Evolutionary conservation across 345 rosid genomes (phyloP).

Genomic region (Alliaria petiolata): DNA sequence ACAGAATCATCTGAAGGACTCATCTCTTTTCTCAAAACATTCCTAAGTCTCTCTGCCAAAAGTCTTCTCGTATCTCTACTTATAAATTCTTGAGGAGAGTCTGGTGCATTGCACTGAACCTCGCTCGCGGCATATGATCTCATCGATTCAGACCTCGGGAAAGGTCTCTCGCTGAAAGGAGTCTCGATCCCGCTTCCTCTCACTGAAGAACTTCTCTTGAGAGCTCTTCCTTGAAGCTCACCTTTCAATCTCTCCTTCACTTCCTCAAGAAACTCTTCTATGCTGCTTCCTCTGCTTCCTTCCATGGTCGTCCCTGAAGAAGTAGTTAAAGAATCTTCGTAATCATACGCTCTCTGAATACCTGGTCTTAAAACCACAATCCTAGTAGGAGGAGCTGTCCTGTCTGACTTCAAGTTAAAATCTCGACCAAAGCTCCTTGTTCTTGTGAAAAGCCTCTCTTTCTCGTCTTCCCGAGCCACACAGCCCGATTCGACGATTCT

Average conservation of each 20-base stretch:
- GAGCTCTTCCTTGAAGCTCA: slow-evolving; percentile 69
- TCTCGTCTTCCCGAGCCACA: background rate
- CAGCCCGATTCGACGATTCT: slow-evolving; percentile 15
- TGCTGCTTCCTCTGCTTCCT: slow-evolving; percentile 56
- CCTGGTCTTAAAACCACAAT: slow-evolving; percentile 87
- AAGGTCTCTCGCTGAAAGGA: slow-evolving; percentile 62
- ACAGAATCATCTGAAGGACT: slow-evolving; percentile 23
- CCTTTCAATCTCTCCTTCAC: slow-evolving; percentile 71
- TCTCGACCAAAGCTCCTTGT: slow-evolving; percentile 39
- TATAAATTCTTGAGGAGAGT: slow-evolving; percentile 61
- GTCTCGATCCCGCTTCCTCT: slow-evolving; percentile 81
- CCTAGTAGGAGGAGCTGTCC: slow-evolving; percentile 47
- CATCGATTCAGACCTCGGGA: slow-evolving; percentile 61
- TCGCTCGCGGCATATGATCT: slow-evolving; percentile 59
- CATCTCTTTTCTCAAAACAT: slow-evolving; percentile 53
- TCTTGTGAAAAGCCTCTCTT: slow-evolving; percentile 45
- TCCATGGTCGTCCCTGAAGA: slow-evolving; percentile 58
- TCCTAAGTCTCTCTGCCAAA: slow-evolving; percentile 59
- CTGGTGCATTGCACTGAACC: slow-evolving; percentile 45
- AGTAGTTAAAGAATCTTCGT: slow-evolving; percentile 57
- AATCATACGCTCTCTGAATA: slow-evolving; percentile 55
- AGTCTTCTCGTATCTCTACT: slow-evolving; percentile 56
- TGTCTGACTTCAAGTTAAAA: slow-evolving; percentile 41
- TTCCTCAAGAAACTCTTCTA: slow-evolving; percentile 88
- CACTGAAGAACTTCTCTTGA: slow-evolving; percentile 44